Evolutionary conservation across 2,329 filamentous ascomycete species (phyloP).

Genomic region (Penicillium frequentans): DNA sequence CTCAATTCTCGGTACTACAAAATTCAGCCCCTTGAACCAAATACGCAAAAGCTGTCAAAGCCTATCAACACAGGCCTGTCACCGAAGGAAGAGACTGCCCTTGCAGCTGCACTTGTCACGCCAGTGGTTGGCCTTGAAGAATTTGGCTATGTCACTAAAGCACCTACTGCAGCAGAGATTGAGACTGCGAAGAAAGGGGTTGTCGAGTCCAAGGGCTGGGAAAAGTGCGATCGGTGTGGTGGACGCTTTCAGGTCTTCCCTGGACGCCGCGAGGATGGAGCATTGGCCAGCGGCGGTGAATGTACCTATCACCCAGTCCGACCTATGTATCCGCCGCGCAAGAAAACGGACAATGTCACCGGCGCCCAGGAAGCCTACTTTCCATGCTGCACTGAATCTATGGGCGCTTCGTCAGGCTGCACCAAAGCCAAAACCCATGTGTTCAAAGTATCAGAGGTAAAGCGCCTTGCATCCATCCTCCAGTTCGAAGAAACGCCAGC

Average conservation of each 20-base stretch:
- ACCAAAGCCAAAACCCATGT: constrained; percentile 72
- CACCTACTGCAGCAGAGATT: constrained; percentile 68
- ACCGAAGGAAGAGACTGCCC: constrained; percentile 63
- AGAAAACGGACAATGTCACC: constrained; percentile 57
- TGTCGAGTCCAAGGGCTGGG: constrained; percentile 70
- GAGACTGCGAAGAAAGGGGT: constrained; percentile 65
- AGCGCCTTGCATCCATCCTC: constrained; percentile 72
- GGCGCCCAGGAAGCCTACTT: constrained; percentile 63
- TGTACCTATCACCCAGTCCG: constrained; percentile 83
- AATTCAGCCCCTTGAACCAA: constrained; percentile 22
- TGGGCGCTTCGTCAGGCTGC: constrained; percentile 76
- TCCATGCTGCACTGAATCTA: constrained; percentile 73
- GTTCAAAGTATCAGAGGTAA: constrained; percentile 77
- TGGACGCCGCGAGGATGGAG: constrained; percentile 73
- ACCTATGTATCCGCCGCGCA: constrained; percentile 57
- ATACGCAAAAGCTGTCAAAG: constrained; percentile 44
- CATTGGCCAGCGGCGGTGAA: constrained; percentile 70
- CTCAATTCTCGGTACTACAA: constrained; percentile 40
- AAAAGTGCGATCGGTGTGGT: constrained; percentile 83
- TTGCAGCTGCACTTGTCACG: constrained; percentile 64
- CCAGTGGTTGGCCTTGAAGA: constrained; percentile 63
- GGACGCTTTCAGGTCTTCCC: constrained; percentile 91
- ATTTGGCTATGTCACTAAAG: constrained; percentile 71
- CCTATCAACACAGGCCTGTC: constrained; percentile 70
- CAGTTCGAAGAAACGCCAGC: constrained; percentile 76